Evolutionary conservation across 768 basidiomycete genomes (phyloP).

Genomic region (Kwoniella mangroviensis): DNA sequence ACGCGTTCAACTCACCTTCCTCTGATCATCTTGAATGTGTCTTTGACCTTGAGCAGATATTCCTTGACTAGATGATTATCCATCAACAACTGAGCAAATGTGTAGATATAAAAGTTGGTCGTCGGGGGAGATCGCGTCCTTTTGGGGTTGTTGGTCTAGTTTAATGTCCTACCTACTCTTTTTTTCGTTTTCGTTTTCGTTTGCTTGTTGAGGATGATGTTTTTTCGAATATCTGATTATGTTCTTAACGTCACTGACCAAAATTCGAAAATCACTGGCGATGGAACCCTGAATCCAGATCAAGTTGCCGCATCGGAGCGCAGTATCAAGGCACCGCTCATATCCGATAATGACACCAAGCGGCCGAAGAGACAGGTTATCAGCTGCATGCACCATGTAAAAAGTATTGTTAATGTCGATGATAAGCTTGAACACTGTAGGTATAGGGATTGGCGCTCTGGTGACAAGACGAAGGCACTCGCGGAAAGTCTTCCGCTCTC

Average conservation of each 20-base stretch:
- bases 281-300: constrained; percentile 3
- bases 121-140: constrained; percentile 14
- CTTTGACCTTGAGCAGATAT: not conserved
- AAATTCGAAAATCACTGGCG: constrained; percentile 7
- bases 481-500: no score
- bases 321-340: constrained; percentile 14
- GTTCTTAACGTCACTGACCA: not conserved
- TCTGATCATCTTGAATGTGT: constrained; percentile 21
- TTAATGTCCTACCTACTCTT: not conserved
- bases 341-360: constrained; percentile 5
- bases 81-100: not conserved
- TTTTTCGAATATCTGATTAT: constrained; percentile 14
- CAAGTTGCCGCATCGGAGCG: not conserved
- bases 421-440: no score
- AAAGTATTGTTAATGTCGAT: no score
- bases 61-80: not conserved
- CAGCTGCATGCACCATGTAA: no score
- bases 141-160: not conserved
- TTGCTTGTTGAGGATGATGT: not conserved
- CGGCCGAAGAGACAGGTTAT: constrained; percentile 5
- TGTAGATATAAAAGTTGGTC: no score
- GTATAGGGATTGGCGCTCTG: no score
- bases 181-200: not conserved
- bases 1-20: constrained; percentile 19
- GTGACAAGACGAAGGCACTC: no score